Evolutionary conservation across 75 land plant species (phyloP).

Genomic region (Picea glauca): DNA sequence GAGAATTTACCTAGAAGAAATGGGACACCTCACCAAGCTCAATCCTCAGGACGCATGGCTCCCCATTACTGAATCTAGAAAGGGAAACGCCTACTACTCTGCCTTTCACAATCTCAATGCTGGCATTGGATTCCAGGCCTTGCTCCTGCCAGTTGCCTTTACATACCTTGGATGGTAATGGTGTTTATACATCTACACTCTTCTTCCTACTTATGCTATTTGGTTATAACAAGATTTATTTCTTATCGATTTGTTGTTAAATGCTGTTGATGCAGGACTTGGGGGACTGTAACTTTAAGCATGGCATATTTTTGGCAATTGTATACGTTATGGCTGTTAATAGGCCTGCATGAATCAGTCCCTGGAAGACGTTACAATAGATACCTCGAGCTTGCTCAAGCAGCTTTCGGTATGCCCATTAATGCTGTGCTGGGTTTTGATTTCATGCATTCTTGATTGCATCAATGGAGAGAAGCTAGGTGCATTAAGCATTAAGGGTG

Average conservation of each 20-base stretch:
- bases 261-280: slow-evolving; percentile 45
- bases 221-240: not conserved
- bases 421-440: not conserved
- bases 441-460: too few relatives aligned
- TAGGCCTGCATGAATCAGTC: slow-evolving; percentile 69
- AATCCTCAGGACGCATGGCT: slow-evolving; percentile 87
- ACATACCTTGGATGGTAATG: slow-evolving; percentile 84
- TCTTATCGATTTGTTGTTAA: not conserved
- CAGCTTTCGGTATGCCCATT: slow-evolving; percentile 56
- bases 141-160: slow-evolving; percentile 82
- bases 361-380: slow-evolving; percentile 67
- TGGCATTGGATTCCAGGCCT: slow-evolving; percentile 83
- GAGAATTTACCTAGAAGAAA: slow-evolving; percentile 76
- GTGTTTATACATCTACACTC: not conserved
- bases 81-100: slow-evolving; percentile 86
- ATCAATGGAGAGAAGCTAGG: too few relatives aligned
- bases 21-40: slow-evolving; percentile 81
- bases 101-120: slow-evolving; percentile 86
- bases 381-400: slow-evolving; percentile 50
- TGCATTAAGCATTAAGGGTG: too few relatives aligned
- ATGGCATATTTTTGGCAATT: slow-evolving; percentile 81
- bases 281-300: slow-evolving; percentile 55
- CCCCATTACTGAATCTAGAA: slow-evolving; percentile 88
- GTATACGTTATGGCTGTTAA: slow-evolving; percentile 70
- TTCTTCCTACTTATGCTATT: too few relatives aligned